Conservation (phyloP, 768 basidiomycete genomes). For the Mycena polygramma region DNA sequence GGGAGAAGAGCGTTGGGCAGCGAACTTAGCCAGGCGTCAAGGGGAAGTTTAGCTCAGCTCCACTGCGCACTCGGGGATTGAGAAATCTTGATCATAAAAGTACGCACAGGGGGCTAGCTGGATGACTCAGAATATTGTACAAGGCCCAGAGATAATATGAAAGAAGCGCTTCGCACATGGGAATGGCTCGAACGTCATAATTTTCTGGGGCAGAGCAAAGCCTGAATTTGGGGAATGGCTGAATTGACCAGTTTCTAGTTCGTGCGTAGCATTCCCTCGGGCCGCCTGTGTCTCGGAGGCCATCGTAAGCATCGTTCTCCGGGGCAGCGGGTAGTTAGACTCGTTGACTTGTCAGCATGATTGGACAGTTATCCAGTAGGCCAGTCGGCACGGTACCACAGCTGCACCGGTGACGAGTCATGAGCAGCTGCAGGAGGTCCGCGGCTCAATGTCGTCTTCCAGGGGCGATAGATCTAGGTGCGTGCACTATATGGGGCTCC, state of each 20-base stretch:
- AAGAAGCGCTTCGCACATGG: slow-evolving; percentile 7
- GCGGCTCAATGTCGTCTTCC: slow-evolving; percentile 5
- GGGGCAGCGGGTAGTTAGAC: slow-evolving; percentile 10
- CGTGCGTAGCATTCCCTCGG: background rate
- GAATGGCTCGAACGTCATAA: background rate
- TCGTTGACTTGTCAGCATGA: background rate
- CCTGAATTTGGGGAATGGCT: background rate
- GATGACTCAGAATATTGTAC: slow-evolving; percentile 7
- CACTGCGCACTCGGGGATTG: background rate
- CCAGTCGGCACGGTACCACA: slow-evolving; percentile 4
- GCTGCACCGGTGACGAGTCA: background rate
- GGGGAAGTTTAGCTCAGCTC: slow-evolving; percentile 2
- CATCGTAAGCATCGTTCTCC: slow-evolving; percentile 3
- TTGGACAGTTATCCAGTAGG: slow-evolving; percentile 12
- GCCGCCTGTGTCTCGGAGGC: slow-evolving; percentile 4
- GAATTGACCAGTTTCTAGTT: background rate
- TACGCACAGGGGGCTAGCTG: slow-evolving; percentile 20
- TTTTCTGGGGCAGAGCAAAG: slow-evolving; percentile 5
- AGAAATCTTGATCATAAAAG: background rate
- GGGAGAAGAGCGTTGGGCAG: slow-evolving; percentile 17
- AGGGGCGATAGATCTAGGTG: slow-evolving; percentile 9
- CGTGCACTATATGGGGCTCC: background rate
- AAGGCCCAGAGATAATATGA: slow-evolving; percentile 3
- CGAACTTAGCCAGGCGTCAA: slow-evolving; percentile 6
- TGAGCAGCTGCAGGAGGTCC: background rate